A percentile compares a stretch with the other conserved stretches of the same genome.
Evolutionary conservation across 495 filamentous ascomycete genomes (phyloP).

Genomic region (Aspergillus baeticus): DNA sequence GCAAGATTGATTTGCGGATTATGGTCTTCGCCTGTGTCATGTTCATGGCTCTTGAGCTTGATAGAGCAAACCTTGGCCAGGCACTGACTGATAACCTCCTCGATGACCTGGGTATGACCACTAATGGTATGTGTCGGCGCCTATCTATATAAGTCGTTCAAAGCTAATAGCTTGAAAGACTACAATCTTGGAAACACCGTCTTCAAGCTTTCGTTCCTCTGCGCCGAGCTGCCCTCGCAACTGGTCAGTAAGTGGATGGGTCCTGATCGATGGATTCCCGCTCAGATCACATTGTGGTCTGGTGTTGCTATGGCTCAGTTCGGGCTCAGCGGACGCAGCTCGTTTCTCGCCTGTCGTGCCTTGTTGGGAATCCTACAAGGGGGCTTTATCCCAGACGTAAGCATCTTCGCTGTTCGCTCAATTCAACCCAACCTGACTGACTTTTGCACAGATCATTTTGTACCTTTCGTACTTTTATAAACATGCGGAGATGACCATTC

Average conservation of each 20-base stretch:
- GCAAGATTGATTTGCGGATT: slow-evolving; percentile 50
- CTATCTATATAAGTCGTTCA: not conserved
- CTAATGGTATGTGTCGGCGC: not conserved
- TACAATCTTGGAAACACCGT: slow-evolving; percentile 18
- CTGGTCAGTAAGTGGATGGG: slow-evolving; percentile 62
- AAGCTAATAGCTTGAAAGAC: slow-evolving; percentile 6
- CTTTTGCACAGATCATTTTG: slow-evolving; percentile 33
- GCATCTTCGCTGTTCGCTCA: slow-evolving; percentile 31
- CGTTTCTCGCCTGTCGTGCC: slow-evolving; percentile 60
- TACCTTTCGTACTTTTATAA: slow-evolving; percentile 73
- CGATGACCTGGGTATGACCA: not conserved
- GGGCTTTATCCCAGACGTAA: slow-evolving; percentile 51
- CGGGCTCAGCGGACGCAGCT: slow-evolving; percentile 52
- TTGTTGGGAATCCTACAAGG: slow-evolving; percentile 68
- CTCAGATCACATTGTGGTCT: slow-evolving; percentile 73
- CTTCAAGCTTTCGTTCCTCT: slow-evolving; percentile 44
- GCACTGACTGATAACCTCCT: not conserved
- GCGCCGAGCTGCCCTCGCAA: slow-evolving; percentile 67
- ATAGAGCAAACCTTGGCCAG: slow-evolving; percentile 10
- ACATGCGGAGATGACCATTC: slow-evolving; percentile 52
- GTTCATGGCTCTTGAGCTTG: slow-evolving; percentile 20
- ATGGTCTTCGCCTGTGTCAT: slow-evolving; percentile 53
- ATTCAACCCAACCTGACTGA: not conserved
- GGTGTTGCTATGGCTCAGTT: slow-evolving; percentile 64
- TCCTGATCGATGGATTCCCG: slow-evolving; percentile 54